Evolutionary conservation across 306 rosid species (phyloP), one percentile per base, ranked within the genome.

Genomic region (Cicer arietinum): DNA sequence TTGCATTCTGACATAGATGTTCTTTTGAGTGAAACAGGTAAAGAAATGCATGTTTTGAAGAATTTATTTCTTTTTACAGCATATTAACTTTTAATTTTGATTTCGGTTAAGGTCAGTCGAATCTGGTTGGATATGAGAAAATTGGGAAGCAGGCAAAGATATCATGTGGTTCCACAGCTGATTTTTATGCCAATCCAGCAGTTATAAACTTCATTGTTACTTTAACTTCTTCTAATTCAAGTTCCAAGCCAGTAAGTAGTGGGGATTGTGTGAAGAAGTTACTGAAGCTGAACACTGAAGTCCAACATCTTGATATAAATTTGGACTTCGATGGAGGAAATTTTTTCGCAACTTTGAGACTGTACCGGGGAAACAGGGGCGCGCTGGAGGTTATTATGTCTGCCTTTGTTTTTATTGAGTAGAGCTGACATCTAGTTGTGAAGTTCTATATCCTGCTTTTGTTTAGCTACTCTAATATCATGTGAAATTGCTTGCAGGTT

Each of bases 191-290:
- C 69, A 86, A 90, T 81, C 98, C 96, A 42, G 84, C 88, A 43
- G 79, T 87, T 47, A 88, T 91, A 73, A 89, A 78, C 84, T 91
- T 94, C 80, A 85, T 85, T 17, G 80, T 94, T 57, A 86, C 91
- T 45, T 76, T 94, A 76, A 77, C 85, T 81, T 81, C 86, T 58
- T 76, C 82, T 72, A 85, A 74, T 71, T 86, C 76, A 48, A 87
- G 85, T 78, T 88, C 90, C 91, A 88, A 87, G 85, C 84, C 88
- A 3, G 88, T 91, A 74, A 91, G 86, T 62, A 94, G 91, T 74
- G 77, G 91, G 77, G 97, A 91, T 70, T 90, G 85, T 86, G 79
- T 91, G 79, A 90, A 91, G 81, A 91, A 90, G 91, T 85, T 91
- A 79, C 79, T 77, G 80, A 91, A 91, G 88, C 86, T 85, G 89